These are phyloP conservation scores for Yarrowia osloensis DNA, from an alignment of 805 yeast genomes.

Conservation along the genomic window DNA sequence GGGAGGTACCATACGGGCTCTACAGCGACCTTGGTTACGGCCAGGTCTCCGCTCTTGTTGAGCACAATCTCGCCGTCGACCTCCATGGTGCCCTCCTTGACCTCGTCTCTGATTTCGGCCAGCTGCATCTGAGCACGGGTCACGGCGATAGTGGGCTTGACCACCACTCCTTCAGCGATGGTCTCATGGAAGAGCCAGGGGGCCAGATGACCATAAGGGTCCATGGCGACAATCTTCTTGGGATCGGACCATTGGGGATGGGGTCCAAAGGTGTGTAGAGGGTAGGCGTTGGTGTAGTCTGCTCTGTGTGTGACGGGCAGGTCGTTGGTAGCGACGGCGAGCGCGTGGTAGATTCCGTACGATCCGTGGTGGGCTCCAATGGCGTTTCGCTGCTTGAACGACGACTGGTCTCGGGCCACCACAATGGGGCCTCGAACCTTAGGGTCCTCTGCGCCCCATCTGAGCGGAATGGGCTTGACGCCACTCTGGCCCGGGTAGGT, in stretches of 20 bases:
- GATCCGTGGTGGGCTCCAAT: slow-evolving; percentile 69
- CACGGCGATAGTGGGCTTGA: slow-evolving; percentile 65
- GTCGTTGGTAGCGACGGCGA: slow-evolving; percentile 64
- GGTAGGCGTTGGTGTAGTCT: slow-evolving; percentile 64
- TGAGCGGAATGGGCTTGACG: slow-evolving; percentile 51
- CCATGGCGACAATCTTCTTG: slow-evolving; percentile 63
- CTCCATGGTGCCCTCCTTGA: slow-evolving; percentile 52
- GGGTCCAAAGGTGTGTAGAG: slow-evolving; percentile 57
- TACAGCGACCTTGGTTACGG: slow-evolving; percentile 64
- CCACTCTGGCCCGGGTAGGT: slow-evolving; percentile 57
- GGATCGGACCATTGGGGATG: slow-evolving; percentile 58
- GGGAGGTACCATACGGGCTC: slow-evolving; percentile 75
- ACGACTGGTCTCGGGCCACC: slow-evolving; percentile 53
- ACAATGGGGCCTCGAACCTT: slow-evolving; percentile 58
- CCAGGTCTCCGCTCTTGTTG: slow-evolving; percentile 61
- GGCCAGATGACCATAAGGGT: slow-evolving; percentile 66
- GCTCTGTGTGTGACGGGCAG: slow-evolving; percentile 55
- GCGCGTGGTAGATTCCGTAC: slow-evolving; percentile 63
- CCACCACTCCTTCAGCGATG: slow-evolving; percentile 54
- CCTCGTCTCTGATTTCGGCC: slow-evolving; percentile 59
- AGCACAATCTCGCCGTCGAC: slow-evolving; percentile 65
- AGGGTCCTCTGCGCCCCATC: slow-evolving; percentile 58
- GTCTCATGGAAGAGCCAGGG: slow-evolving; percentile 58
- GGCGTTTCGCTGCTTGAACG: slow-evolving; percentile 58
- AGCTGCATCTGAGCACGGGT: slow-evolving; percentile 67